phyloP scores from a whole-genome alignment of 176 grass and related monocot genomes.

The Saccharum spontaneum region DNA sequence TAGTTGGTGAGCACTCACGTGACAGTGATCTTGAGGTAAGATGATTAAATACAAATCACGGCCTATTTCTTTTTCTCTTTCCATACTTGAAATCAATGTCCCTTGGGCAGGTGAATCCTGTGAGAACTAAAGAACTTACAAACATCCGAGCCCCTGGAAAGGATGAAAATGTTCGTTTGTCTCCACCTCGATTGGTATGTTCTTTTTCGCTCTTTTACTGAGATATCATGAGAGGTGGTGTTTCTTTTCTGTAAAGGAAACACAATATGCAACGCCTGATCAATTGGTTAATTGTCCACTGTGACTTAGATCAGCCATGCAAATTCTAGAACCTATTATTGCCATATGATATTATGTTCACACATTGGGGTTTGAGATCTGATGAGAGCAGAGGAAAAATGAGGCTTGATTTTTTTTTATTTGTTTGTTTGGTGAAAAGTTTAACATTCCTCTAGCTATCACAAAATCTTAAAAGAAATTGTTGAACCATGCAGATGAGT shows the following conservation, averaged over 20 bases:
- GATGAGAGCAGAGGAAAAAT: neutral
- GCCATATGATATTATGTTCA: neutral
- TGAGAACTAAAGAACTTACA: conserved; percentile 96
- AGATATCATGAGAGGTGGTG: neutral
- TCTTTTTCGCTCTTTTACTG: neutral
- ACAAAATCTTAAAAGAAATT: conserved; percentile 27
- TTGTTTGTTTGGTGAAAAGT: conserved; percentile 12
- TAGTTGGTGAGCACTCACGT: conserved; percentile 94
- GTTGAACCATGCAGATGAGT: conserved; percentile 74
- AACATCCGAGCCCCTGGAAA: conserved; percentile 94
- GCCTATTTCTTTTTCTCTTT: neutral
- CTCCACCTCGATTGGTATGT: conserved; percentile 92
- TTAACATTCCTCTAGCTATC: conserved; percentile 10
- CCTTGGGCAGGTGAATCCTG: conserved; percentile 77
- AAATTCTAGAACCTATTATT: conserved; percentile 1
- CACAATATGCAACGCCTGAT: neutral
- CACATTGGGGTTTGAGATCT: neutral
- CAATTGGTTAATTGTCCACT: neutral
- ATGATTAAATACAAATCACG: conserved; percentile 26
- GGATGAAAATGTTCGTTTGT: conserved; percentile 90
- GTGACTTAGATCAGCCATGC: neutral
- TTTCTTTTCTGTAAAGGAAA: neutral
- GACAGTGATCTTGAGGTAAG: conserved; percentile 99
- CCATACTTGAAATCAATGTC: conserved; percentile 22
- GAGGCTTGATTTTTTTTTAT: neutral